A percentile compares a stretch with the other conserved stretches of the same genome.
Evolutionary conservation across 2,329 filamentous ascomycete species (phyloP).

Genomic region (Colletotrichum sp.): DNA sequence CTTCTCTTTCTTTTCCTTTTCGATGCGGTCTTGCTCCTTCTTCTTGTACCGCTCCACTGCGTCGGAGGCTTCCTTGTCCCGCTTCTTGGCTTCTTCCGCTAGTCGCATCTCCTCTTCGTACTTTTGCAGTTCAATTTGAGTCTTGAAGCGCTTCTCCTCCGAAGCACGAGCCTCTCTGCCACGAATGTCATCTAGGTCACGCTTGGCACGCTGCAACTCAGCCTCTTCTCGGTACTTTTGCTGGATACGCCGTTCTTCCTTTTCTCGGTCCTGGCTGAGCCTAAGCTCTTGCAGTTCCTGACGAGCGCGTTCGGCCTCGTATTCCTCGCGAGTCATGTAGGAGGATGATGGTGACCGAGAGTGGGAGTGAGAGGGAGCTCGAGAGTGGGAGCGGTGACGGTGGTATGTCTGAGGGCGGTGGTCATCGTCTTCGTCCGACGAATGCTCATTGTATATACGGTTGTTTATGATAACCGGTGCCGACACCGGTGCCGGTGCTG

Average conservation of each 20-base stretch:
- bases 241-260: constrained; percentile 44
- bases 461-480: constrained; percentile 62
- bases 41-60: constrained; percentile 58
- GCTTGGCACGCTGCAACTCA: constrained; percentile 55
- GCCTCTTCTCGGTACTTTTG: constrained; percentile 50
- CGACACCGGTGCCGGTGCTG: constrained; percentile 28
- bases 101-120: constrained; percentile 50
- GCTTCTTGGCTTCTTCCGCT: constrained; percentile 47
- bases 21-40: constrained; percentile 50
- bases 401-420: constrained; percentile 33
- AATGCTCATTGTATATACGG: constrained; percentile 54
- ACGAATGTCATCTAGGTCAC: constrained; percentile 53
- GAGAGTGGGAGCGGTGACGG: constrained; percentile 31
- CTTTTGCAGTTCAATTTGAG: constrained; percentile 55
- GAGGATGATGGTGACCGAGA: constrained; percentile 40
- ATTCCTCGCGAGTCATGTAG: constrained; percentile 48
- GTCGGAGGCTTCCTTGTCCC: constrained; percentile 53
- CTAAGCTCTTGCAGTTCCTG: constrained; percentile 51
- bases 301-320: constrained; percentile 42
- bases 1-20: constrained; percentile 51
- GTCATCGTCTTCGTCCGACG: constrained; percentile 46
- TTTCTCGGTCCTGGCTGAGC: constrained; percentile 41
- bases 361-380: constrained; percentile 24
- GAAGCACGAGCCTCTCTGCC: constrained; percentile 50
- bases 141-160: constrained; percentile 56